phyloP scores from a whole-genome alignment of 2,329 filamentous ascomycete species.

The Trichoderma endophyticum region DNA sequence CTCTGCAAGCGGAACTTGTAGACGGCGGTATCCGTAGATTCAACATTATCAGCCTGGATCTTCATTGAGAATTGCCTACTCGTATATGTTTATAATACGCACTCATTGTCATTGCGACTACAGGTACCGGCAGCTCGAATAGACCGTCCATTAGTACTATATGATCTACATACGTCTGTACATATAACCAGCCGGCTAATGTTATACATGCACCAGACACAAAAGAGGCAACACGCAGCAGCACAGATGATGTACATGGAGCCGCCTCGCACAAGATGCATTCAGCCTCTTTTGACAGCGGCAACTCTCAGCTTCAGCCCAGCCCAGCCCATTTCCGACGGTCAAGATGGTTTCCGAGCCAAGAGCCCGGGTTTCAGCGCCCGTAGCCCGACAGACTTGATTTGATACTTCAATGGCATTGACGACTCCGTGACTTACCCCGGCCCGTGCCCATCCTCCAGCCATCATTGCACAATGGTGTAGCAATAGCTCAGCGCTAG shows the following conservation, averaged over 20 bases:
- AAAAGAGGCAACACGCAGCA: not conserved
- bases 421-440: not conserved
- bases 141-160: not conserved
- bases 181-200: not conserved
- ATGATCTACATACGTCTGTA: not conserved
- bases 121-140: not conserved
- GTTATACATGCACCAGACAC: not conserved
- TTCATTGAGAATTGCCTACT: not conserved
- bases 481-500: not conserved
- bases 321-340: not conserved
- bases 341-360: not conserved
- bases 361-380: not conserved
- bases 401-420: not conserved
- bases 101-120: not conserved
- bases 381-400: not conserved
- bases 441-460: not conserved
- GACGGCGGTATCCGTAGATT: not conserved
- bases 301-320: not conserved
- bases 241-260: too few relatives aligned
- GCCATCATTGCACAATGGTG: not conserved
- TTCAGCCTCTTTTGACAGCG: not conserved
- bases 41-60: not conserved
- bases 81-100: not conserved
- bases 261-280: not conserved
- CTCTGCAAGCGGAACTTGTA: not conserved